These are phyloP conservation scores for Globisporangium splendens DNA, from an alignment of 352 stramenopile genomes.

Conservation along the genomic window DNA sequence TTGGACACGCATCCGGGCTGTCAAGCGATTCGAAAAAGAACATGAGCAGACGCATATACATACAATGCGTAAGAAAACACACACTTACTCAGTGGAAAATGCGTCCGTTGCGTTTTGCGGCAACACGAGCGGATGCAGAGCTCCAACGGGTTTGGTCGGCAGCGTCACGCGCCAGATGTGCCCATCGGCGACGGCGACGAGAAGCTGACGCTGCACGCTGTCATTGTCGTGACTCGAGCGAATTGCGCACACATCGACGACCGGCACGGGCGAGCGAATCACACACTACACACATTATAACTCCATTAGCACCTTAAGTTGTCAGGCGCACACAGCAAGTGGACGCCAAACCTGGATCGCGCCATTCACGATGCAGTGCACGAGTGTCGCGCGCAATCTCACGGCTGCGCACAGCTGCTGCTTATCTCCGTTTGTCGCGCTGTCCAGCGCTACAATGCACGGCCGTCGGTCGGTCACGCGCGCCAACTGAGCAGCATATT, in stretches of 20 bases:
- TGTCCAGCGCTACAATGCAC: slow-evolving; percentile 20
- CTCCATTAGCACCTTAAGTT: too few species aligned
- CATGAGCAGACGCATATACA: not conserved
- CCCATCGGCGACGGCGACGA: slow-evolving; percentile 37
- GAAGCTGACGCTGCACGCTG: slow-evolving; percentile 11
- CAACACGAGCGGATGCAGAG: slow-evolving; percentile 10
- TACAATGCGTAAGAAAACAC: not conserved
- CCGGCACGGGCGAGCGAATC: slow-evolving; percentile 32
- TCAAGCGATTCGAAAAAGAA: slow-evolving; percentile 1
- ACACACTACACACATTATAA: slow-evolving; percentile 28
- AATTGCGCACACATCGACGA: slow-evolving; percentile 24
- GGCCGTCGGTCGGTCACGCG: slow-evolving; percentile 35
- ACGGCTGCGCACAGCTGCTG: slow-evolving; percentile 19
- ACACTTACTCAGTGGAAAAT: not conserved
- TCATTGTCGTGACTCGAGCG: not conserved
- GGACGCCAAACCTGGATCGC: slow-evolving; percentile 17
- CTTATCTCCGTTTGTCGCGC: not conserved
- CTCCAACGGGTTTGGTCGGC: slow-evolving; percentile 6
- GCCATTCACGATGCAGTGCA: slow-evolving; percentile 47
- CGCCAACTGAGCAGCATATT: slow-evolving; percentile 27
- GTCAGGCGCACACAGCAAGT: too few species aligned
- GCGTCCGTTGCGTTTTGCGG: slow-evolving; percentile 2
- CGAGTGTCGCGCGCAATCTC: slow-evolving; percentile 39
- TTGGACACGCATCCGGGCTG: not conserved
- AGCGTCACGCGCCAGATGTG: slow-evolving; percentile 50